phyloP scores from a whole-genome alignment of 225 moss, liverwort and hornwort genomes.

The Sphagnum contortum region DNA sequence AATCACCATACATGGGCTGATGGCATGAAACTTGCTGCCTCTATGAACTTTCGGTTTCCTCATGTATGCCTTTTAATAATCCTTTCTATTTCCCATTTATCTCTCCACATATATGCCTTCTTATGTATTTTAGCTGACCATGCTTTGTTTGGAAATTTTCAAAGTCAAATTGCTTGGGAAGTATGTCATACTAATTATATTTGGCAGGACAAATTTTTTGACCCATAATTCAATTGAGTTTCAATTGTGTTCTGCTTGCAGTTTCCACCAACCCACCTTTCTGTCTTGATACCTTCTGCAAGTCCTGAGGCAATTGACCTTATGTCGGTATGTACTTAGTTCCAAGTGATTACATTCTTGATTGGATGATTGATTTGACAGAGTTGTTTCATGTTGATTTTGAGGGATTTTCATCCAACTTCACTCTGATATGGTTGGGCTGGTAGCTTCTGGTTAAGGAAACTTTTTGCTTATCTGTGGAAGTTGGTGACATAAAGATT shows the following conservation, averaged over 20 bases:
- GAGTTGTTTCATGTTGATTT: too few species aligned
- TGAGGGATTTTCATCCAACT: too few species aligned
- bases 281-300: slow-evolving; percentile 56
- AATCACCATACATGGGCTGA: slow-evolving; percentile 64
- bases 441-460: neutral
- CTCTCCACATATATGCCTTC: too few species aligned
- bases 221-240: too few species aligned
- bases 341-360: neutral
- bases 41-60: slow-evolving; percentile 56
- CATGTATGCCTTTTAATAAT: slow-evolving; percentile 20
- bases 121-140: too few species aligned
- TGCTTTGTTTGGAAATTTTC: too few species aligned
- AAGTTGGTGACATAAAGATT: too few species aligned
- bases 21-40: slow-evolving; percentile 70
- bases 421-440: too few species aligned
- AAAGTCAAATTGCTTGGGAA: too few species aligned
- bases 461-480: neutral
- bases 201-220: neutral
- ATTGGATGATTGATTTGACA: too few species aligned
- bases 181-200: neutral
- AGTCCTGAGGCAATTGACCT: slow-evolving; percentile 61
- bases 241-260: slow-evolving; percentile 13
- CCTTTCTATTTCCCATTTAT: too few species aligned
- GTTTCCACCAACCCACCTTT: slow-evolving; percentile 43
- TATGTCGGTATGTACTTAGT: slow-evolving; percentile 50